Evolutionary conservation across 768 basidiomycete species (phyloP).

Genomic region (Zangia roseola): DNA sequence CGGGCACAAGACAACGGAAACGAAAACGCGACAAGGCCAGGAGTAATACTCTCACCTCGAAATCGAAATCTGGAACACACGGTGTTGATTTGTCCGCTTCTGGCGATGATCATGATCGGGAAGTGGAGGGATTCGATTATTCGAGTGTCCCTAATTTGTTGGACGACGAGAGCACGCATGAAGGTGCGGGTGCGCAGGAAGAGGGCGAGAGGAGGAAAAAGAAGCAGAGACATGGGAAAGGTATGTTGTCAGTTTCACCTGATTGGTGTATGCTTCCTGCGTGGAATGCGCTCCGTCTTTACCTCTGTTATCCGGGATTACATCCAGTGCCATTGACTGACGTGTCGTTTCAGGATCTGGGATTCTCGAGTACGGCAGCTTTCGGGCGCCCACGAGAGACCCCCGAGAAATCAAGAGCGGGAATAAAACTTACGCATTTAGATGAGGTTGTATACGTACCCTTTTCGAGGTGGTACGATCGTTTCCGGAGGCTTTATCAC

Average conservation of each 20-base stretch:
- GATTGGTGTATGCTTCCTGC: slow-evolving; percentile 2
- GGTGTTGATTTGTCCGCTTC: slow-evolving; percentile 5
- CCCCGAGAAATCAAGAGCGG: slow-evolving; percentile 65
- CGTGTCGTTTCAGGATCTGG: slow-evolving; percentile 35
- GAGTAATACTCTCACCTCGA: background rate
- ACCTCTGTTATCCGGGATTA: background rate
- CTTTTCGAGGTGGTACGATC: slow-evolving; percentile 2
- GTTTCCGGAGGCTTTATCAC: background rate
- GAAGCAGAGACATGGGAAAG: slow-evolving; percentile 50
- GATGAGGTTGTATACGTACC: slow-evolving; percentile 32
- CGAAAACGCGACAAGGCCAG: slow-evolving; percentile 33
- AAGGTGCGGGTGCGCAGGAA: slow-evolving; percentile 18
- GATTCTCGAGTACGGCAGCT: slow-evolving; percentile 46
- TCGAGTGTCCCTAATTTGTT: slow-evolving; percentile 65
- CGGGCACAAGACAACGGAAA: slow-evolving; percentile 64
- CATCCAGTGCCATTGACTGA: slow-evolving; percentile 2
- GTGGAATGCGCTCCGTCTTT: slow-evolving; percentile 9
- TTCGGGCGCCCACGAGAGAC: slow-evolving; percentile 65
- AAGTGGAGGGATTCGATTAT: slow-evolving; percentile 64
- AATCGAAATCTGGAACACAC: slow-evolving; percentile 2
- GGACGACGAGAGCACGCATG: slow-evolving; percentile 50
- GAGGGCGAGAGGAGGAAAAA: slow-evolving; percentile 43
- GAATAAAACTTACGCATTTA: slow-evolving; percentile 71
- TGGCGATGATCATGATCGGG: slow-evolving; percentile 18
- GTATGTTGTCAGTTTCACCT: slow-evolving; percentile 17